Conservation (phyloP, 257 asterid species). For the Solanum pennellii region DNA sequence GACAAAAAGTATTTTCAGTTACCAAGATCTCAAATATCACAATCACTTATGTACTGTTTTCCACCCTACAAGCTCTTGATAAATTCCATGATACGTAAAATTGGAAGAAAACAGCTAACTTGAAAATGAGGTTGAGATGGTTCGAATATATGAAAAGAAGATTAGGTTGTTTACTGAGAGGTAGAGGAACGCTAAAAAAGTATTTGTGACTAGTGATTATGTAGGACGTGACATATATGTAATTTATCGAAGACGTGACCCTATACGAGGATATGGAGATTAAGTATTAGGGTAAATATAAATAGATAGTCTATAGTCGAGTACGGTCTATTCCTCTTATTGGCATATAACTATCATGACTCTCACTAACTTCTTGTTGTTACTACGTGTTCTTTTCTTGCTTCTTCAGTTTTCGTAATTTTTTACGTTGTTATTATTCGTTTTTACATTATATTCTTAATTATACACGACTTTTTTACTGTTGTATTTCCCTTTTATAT, state of each 20-base stretch:
- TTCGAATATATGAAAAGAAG: neutral
- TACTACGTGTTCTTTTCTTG: neutral
- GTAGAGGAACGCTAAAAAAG: neutral
- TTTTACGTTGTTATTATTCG: neutral
- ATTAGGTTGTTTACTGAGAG: accelerated
- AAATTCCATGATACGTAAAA: neutral
- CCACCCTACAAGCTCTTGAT: neutral
- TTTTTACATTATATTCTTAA: neutral
- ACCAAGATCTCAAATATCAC: neutral
- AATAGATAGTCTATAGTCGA: accelerated
- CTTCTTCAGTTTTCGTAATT: neutral
- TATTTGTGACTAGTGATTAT: neutral
- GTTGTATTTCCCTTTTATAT: neutral
- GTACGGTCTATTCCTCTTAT: neutral
- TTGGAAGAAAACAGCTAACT: neutral
- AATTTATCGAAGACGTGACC: neutral
- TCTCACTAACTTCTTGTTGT: neutral
- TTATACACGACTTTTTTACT: neutral
- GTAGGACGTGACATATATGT: too few species aligned
- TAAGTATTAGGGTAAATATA: neutral
- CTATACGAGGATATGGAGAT: neutral
- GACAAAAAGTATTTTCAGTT: neutral
- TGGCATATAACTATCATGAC: neutral
- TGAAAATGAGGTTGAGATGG: accelerated
- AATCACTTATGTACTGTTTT: neutral